Percentiles rank a stretch among this genome's conserved stretches.
Conservation (phyloP, 495 filamentous ascomycete species). For the Neurospora hispaniola region DNA sequence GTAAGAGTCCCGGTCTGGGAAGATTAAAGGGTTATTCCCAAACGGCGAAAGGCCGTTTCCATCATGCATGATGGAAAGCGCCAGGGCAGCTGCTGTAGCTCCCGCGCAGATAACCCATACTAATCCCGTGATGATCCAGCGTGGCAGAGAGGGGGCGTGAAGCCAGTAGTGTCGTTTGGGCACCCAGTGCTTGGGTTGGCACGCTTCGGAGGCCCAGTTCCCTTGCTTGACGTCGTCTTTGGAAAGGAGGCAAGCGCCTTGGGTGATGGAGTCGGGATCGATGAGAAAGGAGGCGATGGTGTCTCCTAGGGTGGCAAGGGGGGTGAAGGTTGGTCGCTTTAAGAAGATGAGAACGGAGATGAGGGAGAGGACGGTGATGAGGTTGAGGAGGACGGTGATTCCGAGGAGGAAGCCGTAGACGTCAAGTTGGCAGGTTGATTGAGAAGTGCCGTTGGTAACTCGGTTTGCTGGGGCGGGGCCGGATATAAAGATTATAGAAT, state of each 20-base stretch:
- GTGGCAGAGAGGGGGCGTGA: conserved; percentile 24
- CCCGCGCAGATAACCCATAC: conserved; percentile 19
- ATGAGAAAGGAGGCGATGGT: conserved; percentile 35
- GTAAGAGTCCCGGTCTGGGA: not conserved
- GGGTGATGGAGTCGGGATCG: conserved; percentile 27
- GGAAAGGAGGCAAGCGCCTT: conserved; percentile 26
- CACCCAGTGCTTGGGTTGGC: conserved; percentile 26
- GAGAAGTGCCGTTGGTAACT: not conserved
- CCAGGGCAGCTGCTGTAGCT: conserved; percentile 23
- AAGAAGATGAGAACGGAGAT: conserved; percentile 22
- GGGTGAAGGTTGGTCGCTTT: conserved; percentile 21
- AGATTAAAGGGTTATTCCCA: conserved; percentile 3
- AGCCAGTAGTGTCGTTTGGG: conserved; percentile 32
- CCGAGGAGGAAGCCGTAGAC: conserved; percentile 32
- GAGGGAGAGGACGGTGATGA: conserved; percentile 25
- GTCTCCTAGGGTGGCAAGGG: conserved; percentile 35
- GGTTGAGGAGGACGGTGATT: conserved; percentile 29
- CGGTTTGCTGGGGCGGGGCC: conserved; percentile 1
- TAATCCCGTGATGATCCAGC: conserved; percentile 21
- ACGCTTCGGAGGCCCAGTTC: conserved; percentile 21
- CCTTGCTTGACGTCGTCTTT: conserved; percentile 30
- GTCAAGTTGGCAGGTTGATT: conserved; percentile 26
- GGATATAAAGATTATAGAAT: conserved; percentile 34
- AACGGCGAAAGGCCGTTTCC: conserved; percentile 20
- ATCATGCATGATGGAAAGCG: conserved; percentile 12